Conservation (phyloP, 192 early-diverging fungal species). For the Coemansia umbellata region DNA sequence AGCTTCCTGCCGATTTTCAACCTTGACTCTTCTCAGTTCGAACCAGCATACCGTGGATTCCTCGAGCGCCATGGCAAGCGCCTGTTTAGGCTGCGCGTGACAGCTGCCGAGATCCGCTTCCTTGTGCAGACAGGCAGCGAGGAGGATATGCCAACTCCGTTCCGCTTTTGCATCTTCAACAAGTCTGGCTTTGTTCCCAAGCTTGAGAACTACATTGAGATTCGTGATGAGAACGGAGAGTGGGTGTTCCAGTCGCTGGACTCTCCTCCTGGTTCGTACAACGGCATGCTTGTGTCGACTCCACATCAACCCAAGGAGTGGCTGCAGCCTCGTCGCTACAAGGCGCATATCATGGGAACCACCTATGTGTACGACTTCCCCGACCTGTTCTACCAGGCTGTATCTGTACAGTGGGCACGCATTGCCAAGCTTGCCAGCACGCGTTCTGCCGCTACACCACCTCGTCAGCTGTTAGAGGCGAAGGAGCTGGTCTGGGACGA, state of each 20-base stretch:
- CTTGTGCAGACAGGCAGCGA: constrained; percentile 69
- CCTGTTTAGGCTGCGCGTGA: constrained; percentile 90
- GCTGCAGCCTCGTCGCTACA: constrained; percentile 95
- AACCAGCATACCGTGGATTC: constrained; percentile 80
- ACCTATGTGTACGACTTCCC: constrained; percentile 99
- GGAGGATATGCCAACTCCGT: constrained; percentile 65
- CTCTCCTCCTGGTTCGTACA: constrained; percentile 71
- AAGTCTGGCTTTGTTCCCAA: constrained; percentile 90
- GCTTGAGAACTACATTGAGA: constrained; percentile 91
- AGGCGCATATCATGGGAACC: constrained; percentile 96
- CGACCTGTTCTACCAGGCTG: constrained; percentile 88
- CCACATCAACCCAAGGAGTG: constrained; percentile 92
- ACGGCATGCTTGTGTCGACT: constrained; percentile 73
- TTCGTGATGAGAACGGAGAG: constrained; percentile 74
- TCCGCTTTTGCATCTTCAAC: constrained; percentile 89
- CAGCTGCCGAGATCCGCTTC: constrained; percentile 96
- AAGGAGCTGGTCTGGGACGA: constrained; percentile 89
- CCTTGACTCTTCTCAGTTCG: constrained; percentile 79
- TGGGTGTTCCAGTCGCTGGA: constrained; percentile 85
- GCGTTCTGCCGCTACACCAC: constrained; percentile 42
- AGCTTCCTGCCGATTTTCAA: constrained; percentile 97
- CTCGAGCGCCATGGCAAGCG: constrained; percentile 92
- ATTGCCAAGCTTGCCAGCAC: constrained; percentile 21
- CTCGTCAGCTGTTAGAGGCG: constrained; percentile 66
- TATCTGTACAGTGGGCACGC: constrained; percentile 76